Percentiles rank a stretch among this genome's conserved stretches.
These are phyloP conservation scores for Citrus australasica DNA, from an alignment of 345 rosid species.

Conservation along the genomic window DNA sequence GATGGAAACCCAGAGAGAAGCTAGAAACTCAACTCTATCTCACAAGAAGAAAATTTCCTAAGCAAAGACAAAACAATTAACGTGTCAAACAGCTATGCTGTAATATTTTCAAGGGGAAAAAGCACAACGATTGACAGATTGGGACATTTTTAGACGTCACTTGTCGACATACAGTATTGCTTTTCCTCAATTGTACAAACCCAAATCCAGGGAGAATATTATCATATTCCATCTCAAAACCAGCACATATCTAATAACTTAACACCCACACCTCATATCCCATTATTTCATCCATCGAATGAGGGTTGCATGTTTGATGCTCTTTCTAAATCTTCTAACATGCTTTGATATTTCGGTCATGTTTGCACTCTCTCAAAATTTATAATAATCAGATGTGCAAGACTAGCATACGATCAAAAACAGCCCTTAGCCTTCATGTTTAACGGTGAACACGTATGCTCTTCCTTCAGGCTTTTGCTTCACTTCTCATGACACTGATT, in stretches of 20 bases:
- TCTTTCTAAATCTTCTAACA: conserved; percentile 6
- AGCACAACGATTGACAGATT: not conserved
- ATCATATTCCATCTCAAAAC: conserved; percentile 10
- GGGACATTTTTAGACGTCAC: not conserved
- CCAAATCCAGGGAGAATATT: not conserved
- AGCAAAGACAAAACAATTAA: not conserved
- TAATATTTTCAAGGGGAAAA: not conserved
- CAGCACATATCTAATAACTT: not conserved
- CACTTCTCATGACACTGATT: conserved; percentile 1
- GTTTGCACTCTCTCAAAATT: not conserved
- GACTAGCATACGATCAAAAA: not conserved
- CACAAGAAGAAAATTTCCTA: not conserved
- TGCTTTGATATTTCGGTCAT: not conserved
- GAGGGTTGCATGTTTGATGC: not conserved
- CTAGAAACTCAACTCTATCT: not conserved
- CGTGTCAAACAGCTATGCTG: not conserved
- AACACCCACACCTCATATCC: not conserved
- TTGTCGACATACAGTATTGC: not conserved
- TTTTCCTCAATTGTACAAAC: not conserved
- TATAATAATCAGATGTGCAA: not conserved
- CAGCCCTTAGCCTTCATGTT: conserved; percentile 1
- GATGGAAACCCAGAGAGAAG: too few relatives aligned
- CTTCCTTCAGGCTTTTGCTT: conserved; percentile 11
- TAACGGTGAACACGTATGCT: not conserved
- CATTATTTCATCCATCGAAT: not conserved